phyloP scores from a whole-genome alignment of 768 basidiomycete genomes.

The Mrakia hoshinonis region DNA sequence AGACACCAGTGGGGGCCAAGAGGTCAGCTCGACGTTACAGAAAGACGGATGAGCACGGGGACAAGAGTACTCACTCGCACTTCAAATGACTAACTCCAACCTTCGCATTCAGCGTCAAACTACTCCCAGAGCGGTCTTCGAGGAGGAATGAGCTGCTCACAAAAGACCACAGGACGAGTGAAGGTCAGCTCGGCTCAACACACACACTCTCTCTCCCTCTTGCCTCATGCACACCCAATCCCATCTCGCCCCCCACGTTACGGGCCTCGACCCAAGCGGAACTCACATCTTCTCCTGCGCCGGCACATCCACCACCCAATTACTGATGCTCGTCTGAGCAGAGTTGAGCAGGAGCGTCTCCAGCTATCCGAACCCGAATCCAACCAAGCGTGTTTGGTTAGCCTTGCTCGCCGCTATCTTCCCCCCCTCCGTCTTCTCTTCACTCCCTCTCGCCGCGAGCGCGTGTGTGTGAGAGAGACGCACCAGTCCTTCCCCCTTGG shows the following conservation, averaged over 20 bases:
- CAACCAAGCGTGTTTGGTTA: too few species aligned
- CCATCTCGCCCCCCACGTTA: background rate
- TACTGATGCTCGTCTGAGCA: background rate
- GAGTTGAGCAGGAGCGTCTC: constrained; percentile 9
- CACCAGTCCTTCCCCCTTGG: background rate
- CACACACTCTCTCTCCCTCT: too few species aligned
- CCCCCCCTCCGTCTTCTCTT: background rate
- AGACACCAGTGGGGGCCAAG: too few species aligned
- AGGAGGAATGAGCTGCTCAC: background rate
- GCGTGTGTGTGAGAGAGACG: background rate
- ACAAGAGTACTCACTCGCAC: background rate
- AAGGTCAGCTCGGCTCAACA: too few species aligned
- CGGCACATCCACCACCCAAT: constrained; percentile 9
- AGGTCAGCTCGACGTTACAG: too few species aligned
- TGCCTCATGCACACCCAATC: background rate
- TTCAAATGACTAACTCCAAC: background rate
- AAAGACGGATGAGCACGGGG: background rate
- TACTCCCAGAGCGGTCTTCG: background rate
- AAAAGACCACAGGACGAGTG: background rate
- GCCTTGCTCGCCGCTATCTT: too few species aligned
- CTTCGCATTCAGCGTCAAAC: background rate
- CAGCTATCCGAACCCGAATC: background rate
- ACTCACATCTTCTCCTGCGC: background rate
- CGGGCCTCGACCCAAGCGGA: background rate
- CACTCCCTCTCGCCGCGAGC: background rate